Percentiles rank a stretch among this genome's conserved stretches.
These are phyloP conservation scores for Fusarium annulatum DNA, from an alignment of 2,329 filamentous ascomycete species.

Conservation along the genomic window DNA sequence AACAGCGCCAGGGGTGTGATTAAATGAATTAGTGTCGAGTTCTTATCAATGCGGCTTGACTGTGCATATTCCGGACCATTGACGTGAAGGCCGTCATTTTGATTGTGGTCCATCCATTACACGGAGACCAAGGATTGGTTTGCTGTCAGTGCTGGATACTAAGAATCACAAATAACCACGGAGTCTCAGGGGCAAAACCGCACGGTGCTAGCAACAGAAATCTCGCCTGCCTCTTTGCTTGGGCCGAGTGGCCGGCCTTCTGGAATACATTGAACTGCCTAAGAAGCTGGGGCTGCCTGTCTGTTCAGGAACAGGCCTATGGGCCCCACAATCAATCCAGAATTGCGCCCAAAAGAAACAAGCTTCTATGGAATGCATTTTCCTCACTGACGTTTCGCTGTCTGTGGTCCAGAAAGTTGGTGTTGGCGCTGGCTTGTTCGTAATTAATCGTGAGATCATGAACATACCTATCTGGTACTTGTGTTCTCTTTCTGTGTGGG, in stretches of 20 bases:
- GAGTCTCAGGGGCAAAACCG: not conserved
- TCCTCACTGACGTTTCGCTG: not conserved
- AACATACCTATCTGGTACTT: not conserved
- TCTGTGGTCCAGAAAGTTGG: slow-evolving; percentile 1
- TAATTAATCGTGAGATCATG: not conserved
- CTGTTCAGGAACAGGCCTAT: slow-evolving; percentile 10
- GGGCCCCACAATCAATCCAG: slow-evolving; percentile 27
- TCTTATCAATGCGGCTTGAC: slow-evolving; percentile 3
- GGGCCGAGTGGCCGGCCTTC: slow-evolving; percentile 13
- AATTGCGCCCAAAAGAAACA: not conserved
- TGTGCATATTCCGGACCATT: not conserved
- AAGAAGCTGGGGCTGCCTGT: slow-evolving; percentile 9
- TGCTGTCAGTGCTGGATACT: not conserved
- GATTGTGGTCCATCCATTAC: not conserved
- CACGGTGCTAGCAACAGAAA: not conserved
- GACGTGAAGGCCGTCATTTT: not conserved
- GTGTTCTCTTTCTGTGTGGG: not conserved
- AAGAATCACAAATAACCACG: too few relatives aligned
- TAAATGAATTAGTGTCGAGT: not conserved
- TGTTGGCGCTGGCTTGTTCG: not conserved
- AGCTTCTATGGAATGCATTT: slow-evolving; percentile 11
- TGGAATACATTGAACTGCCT: slow-evolving; percentile 27
- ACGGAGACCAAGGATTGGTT: slow-evolving; percentile 2
- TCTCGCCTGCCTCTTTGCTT: not conserved
- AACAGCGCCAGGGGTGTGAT: not conserved